Evolutionary conservation across 2,329 filamentous ascomycete species (phyloP).

Genomic region (Bipolaris victoriae): DNA sequence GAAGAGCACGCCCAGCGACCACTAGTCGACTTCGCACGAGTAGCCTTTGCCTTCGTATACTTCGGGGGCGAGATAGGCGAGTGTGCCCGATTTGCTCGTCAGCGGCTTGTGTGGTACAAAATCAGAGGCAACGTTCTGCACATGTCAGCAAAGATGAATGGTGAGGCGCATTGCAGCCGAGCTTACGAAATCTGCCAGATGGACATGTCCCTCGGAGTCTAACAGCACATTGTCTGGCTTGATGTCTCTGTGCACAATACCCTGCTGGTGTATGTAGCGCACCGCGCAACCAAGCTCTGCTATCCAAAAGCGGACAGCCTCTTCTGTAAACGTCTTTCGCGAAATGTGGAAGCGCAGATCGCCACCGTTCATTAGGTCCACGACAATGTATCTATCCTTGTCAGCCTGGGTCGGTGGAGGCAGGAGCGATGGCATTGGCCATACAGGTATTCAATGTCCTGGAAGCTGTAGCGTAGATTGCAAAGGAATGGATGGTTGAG

Average conservation of each 20-base stretch:
- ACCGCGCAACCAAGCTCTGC: slow-evolving; percentile 91
- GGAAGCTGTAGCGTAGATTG: slow-evolving; percentile 98
- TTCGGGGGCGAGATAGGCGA: slow-evolving; percentile 94
- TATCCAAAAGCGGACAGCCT: slow-evolving; percentile 96
- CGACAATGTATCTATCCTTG: slow-evolving; percentile 76
- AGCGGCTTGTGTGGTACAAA: slow-evolving; percentile 80
- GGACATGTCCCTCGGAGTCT: slow-evolving; percentile 70
- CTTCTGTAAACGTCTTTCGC: slow-evolving; percentile 96
- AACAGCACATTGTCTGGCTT: slow-evolving; percentile 53
- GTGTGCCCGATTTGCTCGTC: slow-evolving; percentile 94
- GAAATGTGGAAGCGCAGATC: slow-evolving; percentile 98
- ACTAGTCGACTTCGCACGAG: slow-evolving; percentile 92
- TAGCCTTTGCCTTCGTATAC: slow-evolving; percentile 93
- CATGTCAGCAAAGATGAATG: slow-evolving; percentile 45
- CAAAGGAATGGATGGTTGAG: slow-evolving; percentile 98
- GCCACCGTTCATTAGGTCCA: slow-evolving; percentile 97
- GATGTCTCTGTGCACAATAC: slow-evolving; percentile 52
- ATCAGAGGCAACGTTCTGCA: slow-evolving; percentile 93
- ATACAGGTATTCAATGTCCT: slow-evolving; percentile 98
- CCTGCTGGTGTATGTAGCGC: slow-evolving; percentile 56
- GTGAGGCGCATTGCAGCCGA: not conserved
- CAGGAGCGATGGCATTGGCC: slow-evolving; percentile 40
- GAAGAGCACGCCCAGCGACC: slow-evolving; percentile 97
- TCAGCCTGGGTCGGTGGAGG: slow-evolving; percentile 17
- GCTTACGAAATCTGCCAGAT: slow-evolving; percentile 95